Base-by-base conservation (phyloP, 331 rosid species). In the Telfairia occidentalis region DNA sequence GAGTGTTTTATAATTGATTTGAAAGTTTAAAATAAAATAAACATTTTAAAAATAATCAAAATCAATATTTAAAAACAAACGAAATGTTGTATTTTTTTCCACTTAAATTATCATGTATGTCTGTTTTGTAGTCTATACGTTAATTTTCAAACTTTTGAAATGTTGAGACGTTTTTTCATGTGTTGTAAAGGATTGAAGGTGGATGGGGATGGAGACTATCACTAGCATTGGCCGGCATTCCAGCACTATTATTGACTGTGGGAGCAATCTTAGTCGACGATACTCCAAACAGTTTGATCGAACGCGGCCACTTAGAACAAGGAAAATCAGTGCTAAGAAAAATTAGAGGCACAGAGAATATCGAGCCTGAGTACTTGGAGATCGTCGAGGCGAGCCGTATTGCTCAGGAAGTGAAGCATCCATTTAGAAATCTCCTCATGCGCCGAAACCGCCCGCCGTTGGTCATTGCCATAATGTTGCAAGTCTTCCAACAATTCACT, bases 191-290 rank as follows among this genome's bases (percentile, higher is more conserved):
- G 70, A 89, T 91, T 12, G 49, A 75, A 78, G 96, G 90, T 13
- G 91, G 87, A 24, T 91, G 96, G 97, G 96, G 96, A 18, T 89
- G 97, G 97, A 80, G 97, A 76, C 63, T 89, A 1, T 91, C 97
- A 0, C 55, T 91, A 6, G 96, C 87, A 30, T 53, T 91, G 77
- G 92, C 91, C 0, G 96, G 90, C 2, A 65, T 87, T 69, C 96
- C 96, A 0, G 96, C 90, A 4, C 18, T 79, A 4, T 48, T 92
- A 7, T 74, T 89, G 0, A 88, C 92, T 0, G 0, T 86, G 2
- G 91, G 96, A 9, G 83, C 97, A n/a, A n/a, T 83, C 2, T 0
- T 89, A 40, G 87, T 91, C 1, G 85, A 81, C 2, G 97, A 91
- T 78, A 86, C 90, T 6, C 93, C 96, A 5, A 89, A 89, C 78